Evolutionary conservation across 257 asterid species (phyloP), one percentile per base, ranked within the genome.

Genomic region (Phtheirospermum japonicum): DNA sequence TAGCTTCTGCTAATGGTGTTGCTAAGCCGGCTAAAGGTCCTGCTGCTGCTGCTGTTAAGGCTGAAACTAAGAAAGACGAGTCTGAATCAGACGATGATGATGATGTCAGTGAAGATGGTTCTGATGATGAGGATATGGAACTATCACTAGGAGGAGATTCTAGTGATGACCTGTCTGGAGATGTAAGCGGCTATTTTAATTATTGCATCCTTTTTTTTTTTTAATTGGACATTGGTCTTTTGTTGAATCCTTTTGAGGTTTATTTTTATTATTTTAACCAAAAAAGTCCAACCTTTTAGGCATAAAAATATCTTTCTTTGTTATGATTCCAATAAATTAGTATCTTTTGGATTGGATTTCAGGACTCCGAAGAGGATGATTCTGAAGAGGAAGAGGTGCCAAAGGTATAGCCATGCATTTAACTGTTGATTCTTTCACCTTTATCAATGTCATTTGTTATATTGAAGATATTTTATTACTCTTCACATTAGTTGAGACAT

Each of bases 251-350:
- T n/a, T n/a, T n/a, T n/a, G n/a, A n/a, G n/a, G n/a, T n/a, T n/a
- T n/a, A n/a, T n/a, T n/a, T n/a, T n/a, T n/a, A n/a, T n/a, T n/a
- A n/a, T n/a, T n/a, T n/a, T n/a, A n/a, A n/a, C n/a, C n/a, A n/a
- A n/a, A n/a, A n/a, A n/a, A n/a, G n/a, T n/a, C n/a, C n/a, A n/a
- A n/a, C n/a, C n/a, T n/a, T n/a, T n/a, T n/a, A n/a, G n/a, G n/a
- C n/a, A n/a, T n/a, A n/a, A n/a, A n/a, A n/a, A n/a, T n/a, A 23
- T 23, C 28, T 23, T 23, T 23, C 3, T 23, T 23, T 23, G 28
- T 23, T 23, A 23, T 13, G 28, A 20, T 2, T 82, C 86, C 34
- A 73, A 77, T 7, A 80, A 82, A 36, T n/a, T 36, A 36, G 11
- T 36, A 2, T 36, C 1, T 6, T 36, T 36, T 6, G 8, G 42